phyloP scores from a whole-genome alignment of 129 eudicot species.

The Chrysanthemum lavandulifolium region DNA sequence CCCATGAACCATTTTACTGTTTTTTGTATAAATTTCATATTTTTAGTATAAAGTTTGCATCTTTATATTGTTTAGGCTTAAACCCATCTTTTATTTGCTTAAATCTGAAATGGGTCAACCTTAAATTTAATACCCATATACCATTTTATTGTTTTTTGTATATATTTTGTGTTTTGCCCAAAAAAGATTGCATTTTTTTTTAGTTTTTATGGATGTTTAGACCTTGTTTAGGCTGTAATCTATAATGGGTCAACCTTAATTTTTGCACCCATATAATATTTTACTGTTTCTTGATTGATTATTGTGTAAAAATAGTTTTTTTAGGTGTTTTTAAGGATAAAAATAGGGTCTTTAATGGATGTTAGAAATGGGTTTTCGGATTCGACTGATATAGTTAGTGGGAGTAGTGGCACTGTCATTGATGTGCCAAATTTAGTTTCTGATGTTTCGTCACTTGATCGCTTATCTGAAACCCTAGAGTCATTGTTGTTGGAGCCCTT shows the following conservation, averaged over 20 bases:
- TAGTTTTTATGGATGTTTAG: too few species aligned
- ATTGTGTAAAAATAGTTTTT: not conserved
- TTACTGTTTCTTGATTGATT: not conserved
- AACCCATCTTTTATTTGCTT: too few species aligned
- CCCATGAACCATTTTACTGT: slow-evolving; percentile 1
- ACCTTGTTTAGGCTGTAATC: too few species aligned
- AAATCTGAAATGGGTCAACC: not conserved
- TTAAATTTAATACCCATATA: not conserved
- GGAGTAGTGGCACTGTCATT: slow-evolving; percentile 47
- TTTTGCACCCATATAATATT: too few species aligned
- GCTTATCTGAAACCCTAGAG: slow-evolving; percentile 47
- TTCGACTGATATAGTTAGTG: slow-evolving; percentile 61
- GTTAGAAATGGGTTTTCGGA: slow-evolving; percentile 49
- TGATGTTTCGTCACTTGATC: slow-evolving; percentile 38
- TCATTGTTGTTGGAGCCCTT: slow-evolving; percentile 38
- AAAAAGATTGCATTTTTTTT: not conserved
- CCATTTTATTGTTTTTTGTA: not conserved
- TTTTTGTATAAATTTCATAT: slow-evolving; percentile 1
- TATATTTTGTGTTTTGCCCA: slow-evolving; percentile 15
- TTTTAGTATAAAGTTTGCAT: not conserved
- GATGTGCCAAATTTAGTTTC: slow-evolving; percentile 5
- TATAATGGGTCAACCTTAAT: too few species aligned
- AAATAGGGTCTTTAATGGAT: slow-evolving; percentile 20
- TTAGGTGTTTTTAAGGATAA: too few species aligned
- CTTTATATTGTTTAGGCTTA: not conserved